A percentile compares a stretch with the other conserved stretches of the same genome.
Evolutionary conservation across 1,284 basidiomycete genomes (phyloP).

Genomic region (Heterobasidion parviporum): DNA sequence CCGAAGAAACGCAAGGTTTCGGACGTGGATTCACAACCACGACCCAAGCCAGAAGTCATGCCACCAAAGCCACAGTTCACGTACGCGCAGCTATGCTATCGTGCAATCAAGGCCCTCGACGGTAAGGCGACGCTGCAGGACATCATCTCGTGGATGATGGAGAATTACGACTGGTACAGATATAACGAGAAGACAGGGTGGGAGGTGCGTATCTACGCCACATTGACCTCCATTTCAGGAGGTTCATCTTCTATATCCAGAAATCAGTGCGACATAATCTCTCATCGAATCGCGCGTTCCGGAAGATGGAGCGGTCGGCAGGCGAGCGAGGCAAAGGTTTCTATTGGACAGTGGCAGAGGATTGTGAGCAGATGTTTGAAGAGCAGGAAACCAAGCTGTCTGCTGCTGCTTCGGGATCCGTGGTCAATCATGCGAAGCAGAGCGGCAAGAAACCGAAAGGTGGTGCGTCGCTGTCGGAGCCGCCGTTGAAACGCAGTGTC

Average conservation of each 20-base stretch:
- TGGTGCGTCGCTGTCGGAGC: constrained; percentile 36
- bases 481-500: constrained; percentile 56
- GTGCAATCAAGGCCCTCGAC: constrained; percentile 68
- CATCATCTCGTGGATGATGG: constrained; percentile 87
- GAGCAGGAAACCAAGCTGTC: constrained; percentile 56
- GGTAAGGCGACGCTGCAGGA: constrained; percentile 88
- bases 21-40: constrained; percentile 35
- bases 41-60: constrained; percentile 62
- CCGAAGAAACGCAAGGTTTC: constrained; percentile 57
- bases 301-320: constrained; percentile 76
- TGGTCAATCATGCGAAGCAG: constrained; percentile 24
- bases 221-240: constrained; percentile 6
- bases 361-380: constrained; percentile 56
- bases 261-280: constrained; percentile 91
- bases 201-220: constrained; percentile 54
- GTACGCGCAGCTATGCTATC: constrained; percentile 73
- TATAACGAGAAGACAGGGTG: constrained; percentile 74
- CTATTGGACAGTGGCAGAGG: constrained; percentile 82
- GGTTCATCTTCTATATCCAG: constrained; percentile 29
- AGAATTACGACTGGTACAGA: constrained; percentile 84
- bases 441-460: constrained; percentile 18
- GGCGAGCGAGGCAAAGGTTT: constrained; percentile 86
- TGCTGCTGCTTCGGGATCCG: constrained; percentile 25
- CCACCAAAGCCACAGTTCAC: constrained; percentile 72
- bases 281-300: constrained; percentile 81